These are phyloP conservation scores for Fraxinus velutina DNA, from an alignment of 305 asterid genomes.

Conservation along the genomic window DNA sequence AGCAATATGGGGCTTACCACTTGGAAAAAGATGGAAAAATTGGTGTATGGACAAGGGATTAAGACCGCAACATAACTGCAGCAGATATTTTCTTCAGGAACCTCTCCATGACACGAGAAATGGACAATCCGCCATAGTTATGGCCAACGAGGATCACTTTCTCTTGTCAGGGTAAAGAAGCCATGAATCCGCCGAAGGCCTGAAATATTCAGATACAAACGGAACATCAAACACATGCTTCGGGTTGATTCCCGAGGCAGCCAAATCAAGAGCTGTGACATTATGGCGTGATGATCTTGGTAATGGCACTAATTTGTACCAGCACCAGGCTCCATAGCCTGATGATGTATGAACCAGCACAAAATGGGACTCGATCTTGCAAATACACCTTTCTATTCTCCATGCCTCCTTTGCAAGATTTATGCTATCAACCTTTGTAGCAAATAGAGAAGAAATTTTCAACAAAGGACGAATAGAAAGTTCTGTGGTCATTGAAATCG, in stretches of 20 bases:
- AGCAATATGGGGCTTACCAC: not conserved
- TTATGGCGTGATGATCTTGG: constrained; percentile 21
- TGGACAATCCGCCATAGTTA: constrained; percentile 24
- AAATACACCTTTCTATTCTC: constrained; percentile 1
- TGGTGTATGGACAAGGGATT: constrained; percentile 20
- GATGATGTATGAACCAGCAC: constrained; percentile 29
- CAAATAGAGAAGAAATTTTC: not conserved
- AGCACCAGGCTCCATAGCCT: constrained; percentile 36
- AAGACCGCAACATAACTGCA: constrained; percentile 23
- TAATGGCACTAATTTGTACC: constrained; percentile 29
- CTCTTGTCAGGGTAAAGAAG: constrained; percentile 21
- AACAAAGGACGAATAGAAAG: not conserved
- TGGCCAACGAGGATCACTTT: constrained; percentile 30
- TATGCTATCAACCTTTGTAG: not conserved
- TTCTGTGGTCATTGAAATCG: not conserved
- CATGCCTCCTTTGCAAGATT: not conserved
- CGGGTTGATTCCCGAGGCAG: constrained; percentile 25
- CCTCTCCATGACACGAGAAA: constrained; percentile 30
- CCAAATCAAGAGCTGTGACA: constrained; percentile 30
- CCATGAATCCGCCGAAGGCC: constrained; percentile 25
- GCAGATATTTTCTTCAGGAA: constrained; percentile 28
- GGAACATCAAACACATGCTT: constrained; percentile 3
- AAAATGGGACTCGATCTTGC: constrained; percentile 22
- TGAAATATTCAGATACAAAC: constrained; percentile 1
- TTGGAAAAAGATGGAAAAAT: not conserved